A percentile compares a stretch with the other conserved stretches of the same genome.
Evolutionary conservation across 2,329 filamentous ascomycete genomes (phyloP).

Genomic region (Botrytis byssoidea): DNA sequence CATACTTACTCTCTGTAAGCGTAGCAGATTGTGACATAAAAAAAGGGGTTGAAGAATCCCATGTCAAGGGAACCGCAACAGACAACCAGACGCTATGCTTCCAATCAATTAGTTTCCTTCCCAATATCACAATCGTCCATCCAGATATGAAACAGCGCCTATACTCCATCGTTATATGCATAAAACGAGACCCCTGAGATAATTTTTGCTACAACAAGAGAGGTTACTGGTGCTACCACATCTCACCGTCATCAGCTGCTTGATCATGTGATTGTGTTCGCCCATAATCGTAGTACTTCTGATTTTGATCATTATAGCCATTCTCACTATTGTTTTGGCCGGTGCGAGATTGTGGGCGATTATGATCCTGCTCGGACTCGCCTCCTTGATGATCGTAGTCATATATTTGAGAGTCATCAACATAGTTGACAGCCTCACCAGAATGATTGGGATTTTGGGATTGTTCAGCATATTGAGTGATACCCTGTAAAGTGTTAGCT

Average conservation of each 20-base stretch:
- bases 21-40: constrained; percentile 30
- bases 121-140: constrained; percentile 24
- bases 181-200: constrained; percentile 24
- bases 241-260: constrained; percentile 35
- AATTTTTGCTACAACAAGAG: constrained; percentile 10
- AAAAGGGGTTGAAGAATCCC: constrained; percentile 15
- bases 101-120: constrained; percentile 32
- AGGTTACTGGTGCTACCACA: constrained; percentile 35
- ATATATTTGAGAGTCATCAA: constrained; percentile 52
- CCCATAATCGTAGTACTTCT: constrained; percentile 38
- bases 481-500: constrained; percentile 35
- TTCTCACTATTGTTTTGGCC: constrained; percentile 37
- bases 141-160: constrained; percentile 32
- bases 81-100: constrained; percentile 39
- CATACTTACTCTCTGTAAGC: constrained; percentile 22
- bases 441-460: constrained; percentile 34
- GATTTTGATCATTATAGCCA: constrained; percentile 33
- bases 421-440: constrained; percentile 43
- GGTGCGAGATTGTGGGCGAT: constrained; percentile 39
- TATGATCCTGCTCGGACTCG: constrained; percentile 31
- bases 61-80: constrained; percentile 10
- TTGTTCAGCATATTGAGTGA: constrained; percentile 40
- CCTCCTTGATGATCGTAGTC: constrained; percentile 48
- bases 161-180: constrained; percentile 40
- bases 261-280: constrained; percentile 27